phyloP scores from a whole-genome alignment of 1,284 basidiomycete genomes.

The Leccinum pachyderme region DNA sequence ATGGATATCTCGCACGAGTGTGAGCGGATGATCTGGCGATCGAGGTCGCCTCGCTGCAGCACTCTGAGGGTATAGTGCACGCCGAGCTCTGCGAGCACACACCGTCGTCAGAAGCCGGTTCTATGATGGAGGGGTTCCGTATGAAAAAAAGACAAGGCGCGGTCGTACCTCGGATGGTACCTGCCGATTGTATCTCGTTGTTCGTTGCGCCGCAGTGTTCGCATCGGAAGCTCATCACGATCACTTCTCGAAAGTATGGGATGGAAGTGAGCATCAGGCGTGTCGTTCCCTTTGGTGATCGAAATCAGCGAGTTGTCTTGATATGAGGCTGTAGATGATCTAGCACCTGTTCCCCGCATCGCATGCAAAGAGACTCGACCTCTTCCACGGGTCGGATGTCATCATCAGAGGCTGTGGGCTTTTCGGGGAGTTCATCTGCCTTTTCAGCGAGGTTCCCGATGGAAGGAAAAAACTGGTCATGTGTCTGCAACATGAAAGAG shows the following conservation, averaged over 20 bases:
- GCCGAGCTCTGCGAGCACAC: constrained; percentile 59
- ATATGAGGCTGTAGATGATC: constrained; percentile 7
- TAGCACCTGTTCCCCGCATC: constrained; percentile 80
- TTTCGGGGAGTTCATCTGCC: constrained; percentile 29
- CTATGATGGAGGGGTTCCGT: no score
- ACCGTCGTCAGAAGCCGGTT: background rate
- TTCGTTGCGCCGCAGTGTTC: constrained; percentile 90
- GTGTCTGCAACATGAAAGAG: constrained; percentile 21
- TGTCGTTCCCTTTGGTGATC: constrained; percentile 74
- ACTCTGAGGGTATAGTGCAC: constrained; percentile 81
- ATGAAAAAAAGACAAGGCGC: no score
- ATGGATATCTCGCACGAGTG: constrained; percentile 79
- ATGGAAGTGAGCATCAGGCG: constrained; percentile 92
- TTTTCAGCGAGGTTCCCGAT: constrained; percentile 47
- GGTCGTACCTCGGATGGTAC: constrained; percentile 82
- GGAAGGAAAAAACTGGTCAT: constrained; percentile 43
- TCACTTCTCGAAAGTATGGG: constrained; percentile 94
- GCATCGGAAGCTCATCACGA: constrained; percentile 95
- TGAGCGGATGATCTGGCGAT: constrained; percentile 95
- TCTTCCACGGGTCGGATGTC: constrained; percentile 66
- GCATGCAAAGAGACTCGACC: constrained; percentile 94
- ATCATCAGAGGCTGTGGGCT: constrained; percentile 16
- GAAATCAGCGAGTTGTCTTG: constrained; percentile 7
- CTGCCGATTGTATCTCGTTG: constrained; percentile 95
- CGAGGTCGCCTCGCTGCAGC: constrained; percentile 74